Evolutionary conservation across 164 flowering plant species (phyloP).

Genomic region (Malania oleifera): DNA sequence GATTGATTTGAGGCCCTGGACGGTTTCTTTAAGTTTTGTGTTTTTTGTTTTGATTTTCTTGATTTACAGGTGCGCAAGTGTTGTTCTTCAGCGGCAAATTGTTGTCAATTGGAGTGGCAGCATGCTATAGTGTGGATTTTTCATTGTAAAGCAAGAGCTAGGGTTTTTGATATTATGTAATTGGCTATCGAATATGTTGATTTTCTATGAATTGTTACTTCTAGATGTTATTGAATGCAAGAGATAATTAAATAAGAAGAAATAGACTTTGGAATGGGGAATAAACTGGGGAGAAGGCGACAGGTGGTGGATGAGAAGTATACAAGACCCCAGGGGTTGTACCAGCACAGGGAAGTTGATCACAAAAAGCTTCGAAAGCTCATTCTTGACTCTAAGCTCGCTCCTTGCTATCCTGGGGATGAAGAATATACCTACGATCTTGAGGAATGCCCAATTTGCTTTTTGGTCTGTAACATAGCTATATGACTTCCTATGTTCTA

Average conservation of each 20-base stretch:
- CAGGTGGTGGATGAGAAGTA: constrained; percentile 90
- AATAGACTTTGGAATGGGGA: constrained; percentile 56
- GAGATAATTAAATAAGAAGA: background rate
- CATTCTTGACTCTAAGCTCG: constrained; percentile 86
- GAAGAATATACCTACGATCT: constrained; percentile 62
- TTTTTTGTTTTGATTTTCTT: constrained; percentile 1
- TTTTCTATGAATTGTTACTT: background rate
- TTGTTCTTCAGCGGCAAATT: background rate
- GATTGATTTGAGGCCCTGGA: background rate
- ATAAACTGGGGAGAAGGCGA: constrained; percentile 75
- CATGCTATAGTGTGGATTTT: background rate
- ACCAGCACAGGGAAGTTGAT: constrained; percentile 81
- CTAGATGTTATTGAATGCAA: background rate
- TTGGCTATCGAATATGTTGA: background rate
- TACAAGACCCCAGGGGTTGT: constrained; percentile 88
- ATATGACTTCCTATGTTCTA: background rate
- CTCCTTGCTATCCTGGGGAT: constrained; percentile 93
- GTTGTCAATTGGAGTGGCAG: background rate
- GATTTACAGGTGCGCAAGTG: background rate
- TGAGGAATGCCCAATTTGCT: constrained; percentile 98
- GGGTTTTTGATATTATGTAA: background rate
- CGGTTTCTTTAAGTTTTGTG: background rate
- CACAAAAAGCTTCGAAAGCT: constrained; percentile 92
- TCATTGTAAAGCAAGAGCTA: background rate
- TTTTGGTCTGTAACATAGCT: constrained; percentile 53